Percentiles rank a stretch among this genome's conserved stretches.
Evolutionary conservation across 2,329 filamentous ascomycete genomes (phyloP).

Genomic region (Aspergillus transmontanensis): DNA sequence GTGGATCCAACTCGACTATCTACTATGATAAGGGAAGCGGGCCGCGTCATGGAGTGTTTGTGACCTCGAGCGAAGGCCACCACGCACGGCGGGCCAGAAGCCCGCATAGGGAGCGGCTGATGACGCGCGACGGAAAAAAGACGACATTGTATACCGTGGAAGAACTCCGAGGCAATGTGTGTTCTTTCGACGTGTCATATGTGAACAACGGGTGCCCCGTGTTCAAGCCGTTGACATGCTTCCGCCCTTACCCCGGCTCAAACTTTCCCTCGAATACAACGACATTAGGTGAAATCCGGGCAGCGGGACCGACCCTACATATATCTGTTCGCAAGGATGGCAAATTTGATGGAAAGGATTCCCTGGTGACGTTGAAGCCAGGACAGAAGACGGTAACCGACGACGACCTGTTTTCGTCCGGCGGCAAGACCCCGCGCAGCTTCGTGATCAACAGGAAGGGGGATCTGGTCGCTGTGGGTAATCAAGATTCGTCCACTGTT

Average conservation of each 20-base stretch:
- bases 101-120: background rate
- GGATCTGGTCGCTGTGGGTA: constrained; percentile 64
- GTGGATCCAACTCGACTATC: constrained; percentile 42
- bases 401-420: constrained; percentile 62
- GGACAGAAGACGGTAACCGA: constrained; percentile 60
- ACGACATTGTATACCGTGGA: constrained; percentile 51
- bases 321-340: constrained; percentile 37
- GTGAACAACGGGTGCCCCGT: constrained; percentile 28
- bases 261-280: constrained; percentile 28
- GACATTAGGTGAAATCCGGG: constrained; percentile 30
- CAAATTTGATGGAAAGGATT: constrained; percentile 31
- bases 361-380: constrained; percentile 30
- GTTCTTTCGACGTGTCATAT: constrained; percentile 47
- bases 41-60: constrained; percentile 67
- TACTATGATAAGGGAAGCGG: constrained; percentile 41
- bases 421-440: constrained; percentile 67
- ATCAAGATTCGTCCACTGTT: constrained; percentile 64
- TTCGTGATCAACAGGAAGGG: constrained; percentile 69
- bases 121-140: background rate
- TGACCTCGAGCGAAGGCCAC: constrained; percentile 18
- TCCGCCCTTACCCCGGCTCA: constrained; percentile 29
- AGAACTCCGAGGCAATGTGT: constrained; percentile 60
- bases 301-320: constrained; percentile 29
- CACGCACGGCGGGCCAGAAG: constrained; percentile 16
- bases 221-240: constrained; percentile 25